phyloP scores from a whole-genome alignment of 495 filamentous ascomycete genomes.

The Parachaetomium inaequale region DNA sequence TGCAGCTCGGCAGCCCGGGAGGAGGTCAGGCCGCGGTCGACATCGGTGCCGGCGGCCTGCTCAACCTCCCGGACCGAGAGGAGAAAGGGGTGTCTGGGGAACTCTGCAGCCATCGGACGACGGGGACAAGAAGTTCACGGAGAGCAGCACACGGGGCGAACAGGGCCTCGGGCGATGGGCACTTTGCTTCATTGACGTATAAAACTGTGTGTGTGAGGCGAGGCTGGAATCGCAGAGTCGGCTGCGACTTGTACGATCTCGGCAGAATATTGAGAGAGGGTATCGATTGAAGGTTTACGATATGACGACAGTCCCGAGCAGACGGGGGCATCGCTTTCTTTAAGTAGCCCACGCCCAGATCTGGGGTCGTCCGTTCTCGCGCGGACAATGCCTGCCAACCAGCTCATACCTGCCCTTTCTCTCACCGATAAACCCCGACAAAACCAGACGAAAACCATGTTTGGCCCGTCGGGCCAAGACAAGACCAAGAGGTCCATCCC shows the following conservation, averaged over 20 bases:
- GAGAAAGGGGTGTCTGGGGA: conserved; percentile 52
- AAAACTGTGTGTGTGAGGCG: no score
- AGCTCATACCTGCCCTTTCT: background rate
- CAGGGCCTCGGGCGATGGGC: background rate
- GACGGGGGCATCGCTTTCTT: conserved; percentile 5
- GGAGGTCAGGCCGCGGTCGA: conserved; percentile 56
- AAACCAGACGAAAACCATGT: background rate
- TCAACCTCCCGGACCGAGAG: conserved; percentile 51
- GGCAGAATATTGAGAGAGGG: background rate
- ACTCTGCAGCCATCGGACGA: conserved; percentile 39
- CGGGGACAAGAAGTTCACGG: conserved; percentile 9
- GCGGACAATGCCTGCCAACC: background rate
- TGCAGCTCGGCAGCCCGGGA: conserved; percentile 49
- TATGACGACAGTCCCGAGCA: conserved; percentile 3
- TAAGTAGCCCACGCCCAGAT: conserved; percentile 6
- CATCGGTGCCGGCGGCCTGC: conserved; percentile 48
- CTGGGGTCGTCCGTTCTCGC: background rate
- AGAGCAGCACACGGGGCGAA: background rate
- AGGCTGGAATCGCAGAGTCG: conserved; percentile 6
- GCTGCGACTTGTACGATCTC: conserved; percentile 4
- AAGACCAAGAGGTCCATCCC: conserved; percentile 31
- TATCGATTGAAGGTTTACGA: background rate
- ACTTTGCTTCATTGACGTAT: conserved; percentile 20
- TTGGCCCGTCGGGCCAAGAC: conserved; percentile 27
- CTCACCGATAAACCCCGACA: conserved; percentile 21